Evolutionary conservation across 192 early-diverging fungal species (phyloP).

Genomic region (Dimargaris xerosporica): DNA sequence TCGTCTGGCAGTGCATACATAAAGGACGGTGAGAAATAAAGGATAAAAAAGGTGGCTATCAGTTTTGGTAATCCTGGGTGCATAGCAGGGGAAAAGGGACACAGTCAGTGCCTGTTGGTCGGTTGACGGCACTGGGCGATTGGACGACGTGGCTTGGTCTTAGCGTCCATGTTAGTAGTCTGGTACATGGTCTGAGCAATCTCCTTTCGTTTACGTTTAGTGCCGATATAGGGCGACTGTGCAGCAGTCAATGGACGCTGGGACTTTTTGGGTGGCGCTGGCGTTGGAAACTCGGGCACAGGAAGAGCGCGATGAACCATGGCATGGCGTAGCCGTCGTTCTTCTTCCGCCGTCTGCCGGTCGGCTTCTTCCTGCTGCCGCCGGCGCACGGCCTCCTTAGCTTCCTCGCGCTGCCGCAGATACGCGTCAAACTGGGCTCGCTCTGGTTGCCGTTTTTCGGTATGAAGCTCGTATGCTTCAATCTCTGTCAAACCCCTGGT

Average conservation of each 20-base stretch:
- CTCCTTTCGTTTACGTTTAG: background rate
- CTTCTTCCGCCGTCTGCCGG: background rate
- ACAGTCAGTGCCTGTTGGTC: too few species aligned
- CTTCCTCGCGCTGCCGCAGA: background rate
- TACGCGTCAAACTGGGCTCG: slow-evolving; percentile 1
- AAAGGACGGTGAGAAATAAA: too few species aligned
- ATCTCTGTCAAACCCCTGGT: background rate
- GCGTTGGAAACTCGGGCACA: background rate
- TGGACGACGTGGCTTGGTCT: too few species aligned
- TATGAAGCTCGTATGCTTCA: background rate
- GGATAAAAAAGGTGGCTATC: too few species aligned
- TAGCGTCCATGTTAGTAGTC: too few species aligned
- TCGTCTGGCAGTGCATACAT: too few species aligned
- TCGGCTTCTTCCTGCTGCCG: background rate
- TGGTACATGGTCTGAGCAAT: background rate
- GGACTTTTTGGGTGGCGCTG: slow-evolving; percentile 2
- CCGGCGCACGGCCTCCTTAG: background rate
- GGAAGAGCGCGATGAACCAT: slow-evolving; percentile 7
- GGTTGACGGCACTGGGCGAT: too few species aligned
- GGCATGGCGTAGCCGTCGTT: background rate
- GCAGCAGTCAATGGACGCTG: slow-evolving; percentile 4
- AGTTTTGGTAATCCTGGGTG: too few species aligned
- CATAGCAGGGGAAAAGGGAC: too few species aligned
- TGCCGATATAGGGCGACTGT: background rate
- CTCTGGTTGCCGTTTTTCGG: background rate